Conservation (phyloP, 371 early-diverging fungal genomes). For the Mortierella sp. region DNA sequence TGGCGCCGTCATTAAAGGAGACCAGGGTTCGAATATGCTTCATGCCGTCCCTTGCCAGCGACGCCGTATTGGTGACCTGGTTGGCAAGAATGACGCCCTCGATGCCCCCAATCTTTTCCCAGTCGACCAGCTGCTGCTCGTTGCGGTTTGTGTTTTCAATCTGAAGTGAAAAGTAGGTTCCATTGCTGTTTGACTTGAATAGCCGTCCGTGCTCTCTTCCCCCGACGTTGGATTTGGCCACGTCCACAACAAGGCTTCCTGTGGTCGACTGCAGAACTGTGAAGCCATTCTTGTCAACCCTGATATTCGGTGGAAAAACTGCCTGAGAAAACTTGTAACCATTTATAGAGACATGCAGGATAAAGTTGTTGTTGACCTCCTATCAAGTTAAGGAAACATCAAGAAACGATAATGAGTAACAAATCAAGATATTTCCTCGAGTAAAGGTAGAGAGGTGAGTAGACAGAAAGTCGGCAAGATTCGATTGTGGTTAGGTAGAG, state of each 20-base stretch:
- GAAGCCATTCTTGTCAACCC: conserved; percentile 63
- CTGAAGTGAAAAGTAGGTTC: conserved; percentile 78
- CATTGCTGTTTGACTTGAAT: conserved; percentile 86
- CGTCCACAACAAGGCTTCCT: conserved; percentile 78
- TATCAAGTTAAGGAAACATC: too few species aligned
- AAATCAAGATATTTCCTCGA: too few species aligned
- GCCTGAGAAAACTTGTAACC: conserved; percentile 78
- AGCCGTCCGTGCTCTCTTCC: conserved; percentile 82
- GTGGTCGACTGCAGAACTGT: conserved; percentile 84
- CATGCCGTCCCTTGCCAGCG: conserved; percentile 62
- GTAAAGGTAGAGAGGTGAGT: background rate
- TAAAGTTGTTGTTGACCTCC: conserved; percentile 62
- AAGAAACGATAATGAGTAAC: too few species aligned
- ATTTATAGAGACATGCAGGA: conserved; percentile 77
- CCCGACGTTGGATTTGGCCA: conserved; percentile 63
- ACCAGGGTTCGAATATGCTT: conserved; percentile 82
- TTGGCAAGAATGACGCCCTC: conserved; percentile 92
- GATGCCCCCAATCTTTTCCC: conserved; percentile 90
- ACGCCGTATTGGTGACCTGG: conserved; percentile 79
- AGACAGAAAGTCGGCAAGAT: background rate
- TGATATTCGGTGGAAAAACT: conserved; percentile 80
- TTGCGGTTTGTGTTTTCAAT: conserved; percentile 86
- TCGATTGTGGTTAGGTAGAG: too few species aligned
- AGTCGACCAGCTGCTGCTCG: conserved; percentile 81
- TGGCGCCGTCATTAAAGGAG: conserved; percentile 87